Base-by-base conservation (phyloP, 1,284 basidiomycete genomes). In the Heimioporus retisporus region DNA sequence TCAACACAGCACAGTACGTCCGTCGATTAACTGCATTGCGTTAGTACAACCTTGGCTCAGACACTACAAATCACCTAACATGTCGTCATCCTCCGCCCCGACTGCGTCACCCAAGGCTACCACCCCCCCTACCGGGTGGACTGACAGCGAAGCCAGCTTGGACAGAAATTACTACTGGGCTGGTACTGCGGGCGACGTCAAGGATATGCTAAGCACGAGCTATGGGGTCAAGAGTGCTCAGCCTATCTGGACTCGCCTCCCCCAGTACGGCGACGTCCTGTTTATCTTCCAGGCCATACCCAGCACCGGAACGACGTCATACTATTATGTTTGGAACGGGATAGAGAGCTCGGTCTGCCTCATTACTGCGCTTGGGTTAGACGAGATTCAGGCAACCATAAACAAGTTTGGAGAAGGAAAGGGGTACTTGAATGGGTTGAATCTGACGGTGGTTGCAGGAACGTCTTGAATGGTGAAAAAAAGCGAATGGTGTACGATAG, bases 71-170 rank as follows among this genome's bases (percentile, higher is more conserved):
- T 40, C 35, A 40, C 35, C 35, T 11, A 40, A 40, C 35, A 40
- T 40, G 35, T 40, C 35, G n/a, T 61, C 61, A 18, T 63, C 59
- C 28, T 25, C 61, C 28, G 3, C 64, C 21, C 19, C 28, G 25
- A 50, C 44, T 11, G 35, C 48, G 35, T 11, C 35, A 40, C 11
- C 11, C 11, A 10, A 40, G 44, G 44, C 16, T 46, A 21, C 44
- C 44, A 46, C 35, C 35, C 59, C 50, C 57, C 65, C 53, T 57
- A 28, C 10, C 13, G 62, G 58, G 15, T 68, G 67, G 67, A 60
- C 62, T 3, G 31, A 53, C 50, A 5, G 63, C 2, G 46, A 56
- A 19, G 28, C 6, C 21, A 13, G 57, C 48, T 55, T 67, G 64
- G 7, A 23, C 40, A 48, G 5, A 44, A 15, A 15, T 42, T 58